Conservation (phyloP, 177 flowering plant genomes). For the Vitis hybrid region DNA sequence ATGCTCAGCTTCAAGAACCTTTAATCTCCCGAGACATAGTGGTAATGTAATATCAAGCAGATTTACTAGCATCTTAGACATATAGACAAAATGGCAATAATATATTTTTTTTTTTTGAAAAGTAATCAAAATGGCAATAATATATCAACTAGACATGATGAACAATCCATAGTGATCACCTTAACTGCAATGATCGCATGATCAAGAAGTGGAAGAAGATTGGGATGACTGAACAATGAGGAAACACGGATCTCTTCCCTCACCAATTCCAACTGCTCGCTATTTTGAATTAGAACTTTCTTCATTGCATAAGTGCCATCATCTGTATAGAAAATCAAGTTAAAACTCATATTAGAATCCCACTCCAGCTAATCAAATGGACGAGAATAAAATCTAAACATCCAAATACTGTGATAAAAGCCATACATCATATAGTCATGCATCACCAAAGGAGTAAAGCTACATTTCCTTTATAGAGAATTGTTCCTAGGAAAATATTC, state of each 20-base stretch:
- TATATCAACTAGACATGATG: not conserved
- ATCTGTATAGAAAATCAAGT: conserved; percentile 34
- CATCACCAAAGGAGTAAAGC: not conserved
- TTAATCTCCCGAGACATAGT: no score
- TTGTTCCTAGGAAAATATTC: not conserved
- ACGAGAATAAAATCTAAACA: not conserved
- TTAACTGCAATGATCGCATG: conserved; percentile 92
- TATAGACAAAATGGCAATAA: no score
- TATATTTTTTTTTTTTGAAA: no score
- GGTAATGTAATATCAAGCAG: no score
- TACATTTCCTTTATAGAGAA: not conserved
- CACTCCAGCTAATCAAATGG: not conserved
- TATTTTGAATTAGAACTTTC: conserved; percentile 84
- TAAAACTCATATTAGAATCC: not conserved
- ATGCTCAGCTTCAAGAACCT: no score
- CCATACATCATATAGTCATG: not conserved
- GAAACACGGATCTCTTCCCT: conserved; percentile 91
- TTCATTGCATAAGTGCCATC: conserved; percentile 96
- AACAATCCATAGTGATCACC: conserved; percentile 38
- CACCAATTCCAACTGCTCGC: conserved; percentile 84
- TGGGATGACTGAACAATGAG: conserved; percentile 80
- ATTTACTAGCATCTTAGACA: no score
- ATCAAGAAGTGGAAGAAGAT: conserved; percentile 95
- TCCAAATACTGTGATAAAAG: not conserved
- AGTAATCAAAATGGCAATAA: no score